Evolutionary conservation across 768 basidiomycete species (phyloP), one percentile per base, ranked within the genome.

Genomic region (Mycena olivaceomarginata): DNA sequence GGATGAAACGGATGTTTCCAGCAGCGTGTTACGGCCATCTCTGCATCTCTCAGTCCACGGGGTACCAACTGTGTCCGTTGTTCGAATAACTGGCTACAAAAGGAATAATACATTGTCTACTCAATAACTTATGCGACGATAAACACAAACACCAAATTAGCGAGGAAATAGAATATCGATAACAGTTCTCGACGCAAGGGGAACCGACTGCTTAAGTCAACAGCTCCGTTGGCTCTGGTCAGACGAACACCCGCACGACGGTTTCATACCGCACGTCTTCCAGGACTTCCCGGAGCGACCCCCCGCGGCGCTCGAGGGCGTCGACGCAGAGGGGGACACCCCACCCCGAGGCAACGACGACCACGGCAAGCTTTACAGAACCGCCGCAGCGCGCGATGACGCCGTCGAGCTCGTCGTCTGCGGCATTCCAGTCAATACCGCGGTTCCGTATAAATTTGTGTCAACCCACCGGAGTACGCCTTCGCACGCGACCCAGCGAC

Each of bases 351-450:
- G 53, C 73, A n/a, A 79, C 82, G 5, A 83, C 84, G 25, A 86
- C 84, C 3, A 85, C 76, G 1, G 86, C 84, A 40, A 84, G 73
- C 74, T 86, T 85, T 18, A 87, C 83, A 43, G 82, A 84, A 1
- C 84, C 83, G 51, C 82, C 77, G 65, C 84, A 87, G 41, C 81
- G 77, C 22, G 65, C 67, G 59, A 86, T 80, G 39, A 87, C 80
- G 7, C 74, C 70, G 71, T 86, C 85, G 12, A 86, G 84, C 64
- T 84, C 80, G 9, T 56, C 53, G 72, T 84, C 83, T 40, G 80
- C 25, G 74, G 78, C 13, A 60, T n/a, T 11, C 18, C 10, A 41
- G 6, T 63, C 16, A 63, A 41, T n/a, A 63, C 18, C 40, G 67
- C 57, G 9, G 67, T 37, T 15, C 51, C 31, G n/a, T 2, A 6